Base-by-base conservation (phyloP, 2,329 filamentous ascomycete genomes). In the Nemania serpens region DNA sequence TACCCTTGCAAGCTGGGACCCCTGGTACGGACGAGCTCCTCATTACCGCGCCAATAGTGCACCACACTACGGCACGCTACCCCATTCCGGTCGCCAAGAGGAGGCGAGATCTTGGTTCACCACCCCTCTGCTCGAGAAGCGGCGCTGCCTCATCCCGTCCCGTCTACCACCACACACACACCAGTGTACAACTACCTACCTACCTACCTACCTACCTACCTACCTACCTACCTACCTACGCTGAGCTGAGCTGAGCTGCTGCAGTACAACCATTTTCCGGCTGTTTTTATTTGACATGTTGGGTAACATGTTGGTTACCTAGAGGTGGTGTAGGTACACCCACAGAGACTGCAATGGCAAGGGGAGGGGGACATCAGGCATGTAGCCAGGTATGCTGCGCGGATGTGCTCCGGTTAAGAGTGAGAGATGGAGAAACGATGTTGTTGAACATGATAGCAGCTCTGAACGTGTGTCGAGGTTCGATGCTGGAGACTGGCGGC, bases 11-110 rank as follows among this genome's bases (percentile, higher is more conserved):
- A 51, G 39, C 52, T 51, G 41, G 59, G 49, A 54, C 42, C 54
- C 57, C 52, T 52, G 33, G 47, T 4, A 36, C 18, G 47, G 61
- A 54, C 47, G 25, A 54, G 53, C 49, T 54, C 33, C 13, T 58
- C 39, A 33, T 29, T 29, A 29, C 25, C 25, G 25, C 25, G 25
- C 25, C 25, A 29, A 29, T 29, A 29, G 25, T 29, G 25, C 7
- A 29, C 25, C 25, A 29, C 4, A 29, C 3, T 29, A 29, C 25
- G 25, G 7, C 25, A 3, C 25, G 7, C 48, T 52, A 17, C 43
- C 57, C 61, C 49, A 34, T 49, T 57, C 54, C 45, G 37, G 57
- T 47, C 54, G 61, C 61, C 61, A 63, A 63, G 61, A 58, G 15
- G 37, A 57, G 48, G 49, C 52, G 51, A 62, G 60, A 62, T 62